Percentiles rank a stretch among this genome's conserved stretches.
Evolutionary conservation across 139 green algal species (phyloP).

Genomic region (Zygnema cylindricum): DNA sequence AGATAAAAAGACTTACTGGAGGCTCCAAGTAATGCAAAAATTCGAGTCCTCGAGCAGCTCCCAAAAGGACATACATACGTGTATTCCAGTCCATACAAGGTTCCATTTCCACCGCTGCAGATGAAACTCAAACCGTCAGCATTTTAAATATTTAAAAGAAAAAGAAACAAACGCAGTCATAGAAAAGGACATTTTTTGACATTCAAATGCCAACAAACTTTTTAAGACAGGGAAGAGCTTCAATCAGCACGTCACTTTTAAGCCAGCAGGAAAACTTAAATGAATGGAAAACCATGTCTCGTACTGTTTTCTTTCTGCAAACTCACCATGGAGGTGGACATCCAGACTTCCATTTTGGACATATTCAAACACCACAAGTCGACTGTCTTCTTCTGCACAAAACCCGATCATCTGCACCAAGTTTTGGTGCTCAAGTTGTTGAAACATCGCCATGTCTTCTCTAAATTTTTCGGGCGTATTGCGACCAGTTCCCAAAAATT

Average conservation of each 20-base stretch:
- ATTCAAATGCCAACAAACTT: too few relatives aligned
- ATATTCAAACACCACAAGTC: constrained; percentile 25
- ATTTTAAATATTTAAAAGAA: too few relatives aligned
- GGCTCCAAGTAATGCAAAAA: not conserved
- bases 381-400: constrained; percentile 26
- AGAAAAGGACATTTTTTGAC: too few relatives aligned
- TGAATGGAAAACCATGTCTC: too few relatives aligned
- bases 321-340: constrained; percentile 20
- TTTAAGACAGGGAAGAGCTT: too few relatives aligned
- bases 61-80: not conserved
- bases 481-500: not conserved
- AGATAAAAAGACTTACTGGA: not conserved
- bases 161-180: too few relatives aligned
- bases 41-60: not conserved
- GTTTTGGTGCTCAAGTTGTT: constrained; percentile 4
- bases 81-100: not conserved
- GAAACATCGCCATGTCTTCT: not conserved
- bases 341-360: constrained; percentile 15
- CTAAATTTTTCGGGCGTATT: not conserved
- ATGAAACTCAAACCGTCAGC: not conserved
- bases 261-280: too few relatives aligned
- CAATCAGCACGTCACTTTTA: too few relatives aligned
- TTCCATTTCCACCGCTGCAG: not conserved
- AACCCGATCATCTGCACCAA: constrained; percentile 25
- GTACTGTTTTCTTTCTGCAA: too few relatives aligned